A percentile compares a stretch with the other conserved stretches of the same genome.
Conservation (phyloP, 2,329 filamentous ascomycete species). For the Ophiognomonia clavigignenti-juglandacearum region DNA sequence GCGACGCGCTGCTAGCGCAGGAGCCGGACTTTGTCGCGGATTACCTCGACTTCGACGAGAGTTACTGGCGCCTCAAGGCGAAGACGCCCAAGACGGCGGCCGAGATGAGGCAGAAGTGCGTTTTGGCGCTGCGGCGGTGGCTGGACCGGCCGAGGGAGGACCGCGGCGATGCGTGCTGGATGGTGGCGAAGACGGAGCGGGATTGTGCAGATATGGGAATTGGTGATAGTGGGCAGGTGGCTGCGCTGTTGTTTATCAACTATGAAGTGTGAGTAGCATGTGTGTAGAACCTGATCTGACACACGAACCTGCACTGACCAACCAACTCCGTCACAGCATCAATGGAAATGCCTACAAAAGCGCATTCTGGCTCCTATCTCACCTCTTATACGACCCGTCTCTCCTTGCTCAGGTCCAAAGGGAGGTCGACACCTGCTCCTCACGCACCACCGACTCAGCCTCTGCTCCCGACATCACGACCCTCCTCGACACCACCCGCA, state of each 20-base stretch:
- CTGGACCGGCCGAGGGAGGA: neutral
- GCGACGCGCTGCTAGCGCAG: neutral
- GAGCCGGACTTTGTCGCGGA: neutral
- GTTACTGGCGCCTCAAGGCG: neutral
- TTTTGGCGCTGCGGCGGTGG: neutral
- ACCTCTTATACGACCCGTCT: neutral
- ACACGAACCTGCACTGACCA: no score
- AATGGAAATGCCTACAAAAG: slow-evolving; percentile 1
- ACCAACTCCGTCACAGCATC: no score
- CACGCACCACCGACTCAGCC: neutral
- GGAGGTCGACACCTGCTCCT: neutral
- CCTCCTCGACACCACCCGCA: neutral
- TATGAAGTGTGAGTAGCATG: no score
- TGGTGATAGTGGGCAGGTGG: neutral
- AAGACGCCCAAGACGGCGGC: slow-evolving; percentile 1
- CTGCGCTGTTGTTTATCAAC: neutral
- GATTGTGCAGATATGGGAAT: neutral
- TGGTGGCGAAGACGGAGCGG: neutral
- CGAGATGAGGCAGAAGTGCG: neutral
- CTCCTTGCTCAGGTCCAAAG: neutral
- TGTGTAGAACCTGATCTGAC: no score
- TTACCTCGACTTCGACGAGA: neutral
- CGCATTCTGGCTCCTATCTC: neutral
- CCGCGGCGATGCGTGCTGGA: neutral
- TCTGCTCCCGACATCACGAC: neutral